phyloP scores from a whole-genome alignment of 2,329 filamentous ascomycete genomes.

The Cordyceps militaris region DNA sequence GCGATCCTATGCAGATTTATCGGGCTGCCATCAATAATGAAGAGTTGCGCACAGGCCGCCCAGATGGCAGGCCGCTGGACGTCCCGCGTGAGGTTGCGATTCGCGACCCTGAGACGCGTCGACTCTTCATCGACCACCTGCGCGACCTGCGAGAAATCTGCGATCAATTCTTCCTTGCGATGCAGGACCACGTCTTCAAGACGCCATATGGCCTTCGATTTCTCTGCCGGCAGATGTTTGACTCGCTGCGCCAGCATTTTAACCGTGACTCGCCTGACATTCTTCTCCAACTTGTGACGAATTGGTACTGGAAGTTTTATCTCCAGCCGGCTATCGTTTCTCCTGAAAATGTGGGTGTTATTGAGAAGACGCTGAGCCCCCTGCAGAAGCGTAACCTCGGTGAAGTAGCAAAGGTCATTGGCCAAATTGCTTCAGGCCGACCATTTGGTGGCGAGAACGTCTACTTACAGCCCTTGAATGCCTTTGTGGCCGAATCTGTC shows the following conservation, averaged over 20 bases:
- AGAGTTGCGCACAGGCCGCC: slow-evolving; percentile 82
- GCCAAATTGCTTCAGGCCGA: slow-evolving; percentile 81
- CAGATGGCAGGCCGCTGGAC: slow-evolving; percentile 73
- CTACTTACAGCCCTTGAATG: slow-evolving; percentile 91
- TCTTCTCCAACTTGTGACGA: slow-evolving; percentile 74
- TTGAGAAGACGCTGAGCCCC: slow-evolving; percentile 81
- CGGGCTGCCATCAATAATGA: slow-evolving; percentile 94
- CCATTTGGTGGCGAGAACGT: slow-evolving; percentile 92
- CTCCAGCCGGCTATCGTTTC: slow-evolving; percentile 82
- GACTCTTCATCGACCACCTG: slow-evolving; percentile 88
- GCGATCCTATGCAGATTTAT: slow-evolving; percentile 96
- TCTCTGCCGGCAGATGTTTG: slow-evolving; percentile 78
- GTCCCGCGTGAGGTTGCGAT: slow-evolving; percentile 92
- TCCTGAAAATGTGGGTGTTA: slow-evolving; percentile 86
- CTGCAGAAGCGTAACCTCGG: slow-evolving; percentile 87
- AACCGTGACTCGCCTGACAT: slow-evolving; percentile 69
- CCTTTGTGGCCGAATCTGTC: slow-evolving; percentile 79
- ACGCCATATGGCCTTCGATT: slow-evolving; percentile 94
- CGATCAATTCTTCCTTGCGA: slow-evolving; percentile 74
- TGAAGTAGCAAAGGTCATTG: slow-evolving; percentile 85
- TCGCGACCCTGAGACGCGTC: slow-evolving; percentile 84
- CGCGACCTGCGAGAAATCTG: slow-evolving; percentile 91
- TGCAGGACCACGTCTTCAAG: slow-evolving; percentile 76
- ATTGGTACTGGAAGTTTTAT: slow-evolving; percentile 94
- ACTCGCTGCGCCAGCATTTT: slow-evolving; percentile 70